Conservation (phyloP, 1,284 basidiomycete species). For the Stereum hirsutum region DNA sequence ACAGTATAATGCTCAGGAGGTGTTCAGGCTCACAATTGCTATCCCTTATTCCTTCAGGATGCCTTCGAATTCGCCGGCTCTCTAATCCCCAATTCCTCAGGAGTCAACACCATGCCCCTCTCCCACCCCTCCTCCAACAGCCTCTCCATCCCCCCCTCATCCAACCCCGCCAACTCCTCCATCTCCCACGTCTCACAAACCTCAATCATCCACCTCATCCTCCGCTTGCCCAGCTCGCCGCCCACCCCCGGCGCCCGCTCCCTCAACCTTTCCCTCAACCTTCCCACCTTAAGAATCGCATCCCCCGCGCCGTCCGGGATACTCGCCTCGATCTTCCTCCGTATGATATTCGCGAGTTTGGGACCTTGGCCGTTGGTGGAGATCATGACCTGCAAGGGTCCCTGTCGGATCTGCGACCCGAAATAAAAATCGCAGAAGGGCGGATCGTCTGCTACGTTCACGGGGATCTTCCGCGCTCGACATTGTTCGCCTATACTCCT, state of each 20-base stretch:
- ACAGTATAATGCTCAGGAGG: no score
- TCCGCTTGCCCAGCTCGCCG: constrained; percentile 56
- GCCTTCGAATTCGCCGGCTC: no score
- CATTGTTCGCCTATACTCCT: constrained; percentile 68
- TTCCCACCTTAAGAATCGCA: constrained; percentile 78
- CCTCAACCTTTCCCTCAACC: constrained; percentile 58
- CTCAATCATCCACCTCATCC: constrained; percentile 95
- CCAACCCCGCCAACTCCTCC: constrained; percentile 63
- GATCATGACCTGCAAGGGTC: constrained; percentile 92
- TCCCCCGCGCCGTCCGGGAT: constrained; percentile 70
- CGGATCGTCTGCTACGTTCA: constrained; percentile 97
- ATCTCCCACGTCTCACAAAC: constrained; percentile 83
- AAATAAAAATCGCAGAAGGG: constrained; percentile 98
- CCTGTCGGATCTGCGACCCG: constrained; percentile 86
- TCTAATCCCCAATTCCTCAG: constrained; percentile 7
- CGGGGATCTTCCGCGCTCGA: constrained; percentile 65
- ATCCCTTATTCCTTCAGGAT: no score
- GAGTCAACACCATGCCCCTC: constrained; percentile 21
- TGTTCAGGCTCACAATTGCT: no score
- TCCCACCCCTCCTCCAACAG: constrained; percentile 69
- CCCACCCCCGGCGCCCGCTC: constrained; percentile 72
- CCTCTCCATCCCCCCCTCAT: constrained; percentile 49
- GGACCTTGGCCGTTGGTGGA: constrained; percentile 95
- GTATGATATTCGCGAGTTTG: constrained; percentile 81
- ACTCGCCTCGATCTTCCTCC: constrained; percentile 57